These are phyloP conservation scores for Globisporangium paddicum DNA, from an alignment of 352 stramenopile species.

Conservation along the genomic window DNA sequence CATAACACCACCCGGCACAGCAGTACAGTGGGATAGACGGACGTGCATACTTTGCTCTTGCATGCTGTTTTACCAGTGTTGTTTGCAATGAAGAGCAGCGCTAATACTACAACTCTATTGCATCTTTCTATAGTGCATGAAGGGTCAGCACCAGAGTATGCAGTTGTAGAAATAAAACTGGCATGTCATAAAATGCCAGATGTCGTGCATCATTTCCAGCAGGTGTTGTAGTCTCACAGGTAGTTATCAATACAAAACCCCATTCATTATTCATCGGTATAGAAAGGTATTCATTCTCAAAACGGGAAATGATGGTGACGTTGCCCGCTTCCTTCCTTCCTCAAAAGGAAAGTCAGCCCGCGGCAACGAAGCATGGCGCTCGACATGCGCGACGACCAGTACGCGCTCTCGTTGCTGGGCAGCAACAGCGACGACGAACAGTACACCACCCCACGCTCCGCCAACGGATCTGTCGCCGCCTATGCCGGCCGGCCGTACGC, in stretches of 20 bases:
- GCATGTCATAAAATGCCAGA: too few relatives aligned
- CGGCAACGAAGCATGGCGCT: slow-evolving; percentile 8
- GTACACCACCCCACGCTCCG: slow-evolving; percentile 25
- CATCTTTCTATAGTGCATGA: too few relatives aligned
- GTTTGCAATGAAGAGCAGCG: too few relatives aligned
- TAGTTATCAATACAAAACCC: background rate
- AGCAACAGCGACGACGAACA: slow-evolving; percentile 55
- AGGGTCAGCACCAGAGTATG: too few relatives aligned
- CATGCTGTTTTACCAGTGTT: too few relatives aligned
- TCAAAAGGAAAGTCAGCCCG: background rate
- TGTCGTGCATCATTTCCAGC: background rate
- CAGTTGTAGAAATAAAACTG: too few relatives aligned
- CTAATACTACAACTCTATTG: too few relatives aligned
- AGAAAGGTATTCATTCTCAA: background rate
- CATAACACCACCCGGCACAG: background rate
- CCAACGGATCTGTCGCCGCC: slow-evolving; percentile 16
- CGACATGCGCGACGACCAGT: slow-evolving; percentile 20
- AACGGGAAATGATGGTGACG: too few relatives aligned
- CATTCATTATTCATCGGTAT: background rate
- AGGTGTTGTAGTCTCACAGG: background rate
- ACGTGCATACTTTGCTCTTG: too few relatives aligned
- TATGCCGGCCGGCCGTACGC: slow-evolving; percentile 52
- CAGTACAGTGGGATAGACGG: too few relatives aligned
- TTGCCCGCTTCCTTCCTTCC: background rate
- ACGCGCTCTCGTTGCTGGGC: slow-evolving; percentile 54